A percentile compares a stretch with the other conserved stretches of the same genome.
These are phyloP conservation scores for Clitoria ternatea DNA, from an alignment of 306 rosid genomes.

Conservation along the genomic window DNA sequence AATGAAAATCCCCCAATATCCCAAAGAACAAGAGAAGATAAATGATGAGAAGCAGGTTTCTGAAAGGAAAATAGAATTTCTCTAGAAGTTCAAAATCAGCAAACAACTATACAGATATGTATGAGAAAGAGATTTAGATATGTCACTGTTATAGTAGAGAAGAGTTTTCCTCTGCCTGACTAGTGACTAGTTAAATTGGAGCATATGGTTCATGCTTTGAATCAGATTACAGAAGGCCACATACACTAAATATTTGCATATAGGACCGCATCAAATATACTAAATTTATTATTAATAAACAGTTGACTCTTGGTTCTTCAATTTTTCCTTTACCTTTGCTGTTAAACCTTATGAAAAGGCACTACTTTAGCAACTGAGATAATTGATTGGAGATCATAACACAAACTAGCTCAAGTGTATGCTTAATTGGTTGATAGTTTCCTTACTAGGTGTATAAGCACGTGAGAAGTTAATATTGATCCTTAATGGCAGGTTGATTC, in stretches of 20 bases:
- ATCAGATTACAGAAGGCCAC: not conserved
- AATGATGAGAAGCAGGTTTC: not conserved
- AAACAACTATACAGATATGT: slow-evolving; percentile 2
- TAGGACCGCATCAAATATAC: not conserved
- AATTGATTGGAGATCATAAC: not conserved
- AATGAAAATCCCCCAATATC: too few relatives aligned
- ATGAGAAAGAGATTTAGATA: not conserved
- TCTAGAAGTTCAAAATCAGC: slow-evolving; percentile 1
- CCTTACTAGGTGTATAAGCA: not conserved
- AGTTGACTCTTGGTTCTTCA: not conserved
- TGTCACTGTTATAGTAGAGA: too few relatives aligned
- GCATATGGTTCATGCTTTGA: not conserved
- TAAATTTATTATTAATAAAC: not conserved
- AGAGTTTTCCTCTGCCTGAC: not conserved
- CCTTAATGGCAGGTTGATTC: not conserved
- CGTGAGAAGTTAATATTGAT: not conserved
- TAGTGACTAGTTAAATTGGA: not conserved
- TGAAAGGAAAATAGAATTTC: slow-evolving; percentile 5
- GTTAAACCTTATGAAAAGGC: not conserved
- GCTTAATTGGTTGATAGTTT: not conserved
- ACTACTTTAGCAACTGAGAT: not conserved
- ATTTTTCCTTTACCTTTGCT: not conserved
- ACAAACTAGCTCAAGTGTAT: not conserved
- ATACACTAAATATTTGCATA: not conserved
- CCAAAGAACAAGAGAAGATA: too few relatives aligned